Evolutionary conservation across 2,329 filamentous ascomycete genomes (phyloP).

Genomic region (Annulohypoxylon truncatum): DNA sequence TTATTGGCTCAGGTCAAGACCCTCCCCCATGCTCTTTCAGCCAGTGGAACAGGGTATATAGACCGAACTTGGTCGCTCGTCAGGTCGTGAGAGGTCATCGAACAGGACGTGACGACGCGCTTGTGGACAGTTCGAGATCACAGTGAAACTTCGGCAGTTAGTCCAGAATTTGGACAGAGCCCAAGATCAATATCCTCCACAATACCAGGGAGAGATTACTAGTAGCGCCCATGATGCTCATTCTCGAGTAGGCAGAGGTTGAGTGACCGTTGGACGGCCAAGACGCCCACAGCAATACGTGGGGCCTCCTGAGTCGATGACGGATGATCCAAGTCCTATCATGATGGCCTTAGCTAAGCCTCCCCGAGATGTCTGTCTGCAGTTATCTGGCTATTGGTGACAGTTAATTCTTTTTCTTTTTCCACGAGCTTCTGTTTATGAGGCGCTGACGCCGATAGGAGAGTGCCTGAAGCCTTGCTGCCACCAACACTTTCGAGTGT

Average conservation of each 20-base stretch:
- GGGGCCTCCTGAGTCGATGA: slow-evolving; percentile 1
- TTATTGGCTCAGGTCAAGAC: slow-evolving; percentile 27
- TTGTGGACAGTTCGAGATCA: slow-evolving; percentile 14
- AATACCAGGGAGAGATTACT: background rate
- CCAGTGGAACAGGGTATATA: slow-evolving; percentile 21
- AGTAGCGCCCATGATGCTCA: slow-evolving; percentile 5
- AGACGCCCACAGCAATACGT: background rate
- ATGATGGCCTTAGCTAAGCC: slow-evolving; percentile 2
- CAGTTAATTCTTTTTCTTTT: no score
- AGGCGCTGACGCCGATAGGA: slow-evolving; percentile 2
- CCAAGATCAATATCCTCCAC: background rate
- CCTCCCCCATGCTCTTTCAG: slow-evolving; percentile 16
- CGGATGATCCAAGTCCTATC: background rate
- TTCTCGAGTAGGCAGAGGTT: background rate
- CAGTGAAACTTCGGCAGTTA: slow-evolving; percentile 19
- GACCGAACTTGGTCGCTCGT: slow-evolving; percentile 32
- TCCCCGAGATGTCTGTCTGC: background rate
- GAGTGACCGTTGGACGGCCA: slow-evolving; percentile 3
- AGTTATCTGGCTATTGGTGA: slow-evolving; percentile 3
- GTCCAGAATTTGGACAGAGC: slow-evolving; percentile 15
- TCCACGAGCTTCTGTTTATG: background rate
- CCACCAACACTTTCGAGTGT: background rate
- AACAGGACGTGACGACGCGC: slow-evolving; percentile 30
- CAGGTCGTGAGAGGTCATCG: slow-evolving; percentile 15
- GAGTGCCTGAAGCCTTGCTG: slow-evolving; percentile 5